phyloP scores from a whole-genome alignment of 2,329 filamentous ascomycete genomes.

The Fusarium palustre region DNA sequence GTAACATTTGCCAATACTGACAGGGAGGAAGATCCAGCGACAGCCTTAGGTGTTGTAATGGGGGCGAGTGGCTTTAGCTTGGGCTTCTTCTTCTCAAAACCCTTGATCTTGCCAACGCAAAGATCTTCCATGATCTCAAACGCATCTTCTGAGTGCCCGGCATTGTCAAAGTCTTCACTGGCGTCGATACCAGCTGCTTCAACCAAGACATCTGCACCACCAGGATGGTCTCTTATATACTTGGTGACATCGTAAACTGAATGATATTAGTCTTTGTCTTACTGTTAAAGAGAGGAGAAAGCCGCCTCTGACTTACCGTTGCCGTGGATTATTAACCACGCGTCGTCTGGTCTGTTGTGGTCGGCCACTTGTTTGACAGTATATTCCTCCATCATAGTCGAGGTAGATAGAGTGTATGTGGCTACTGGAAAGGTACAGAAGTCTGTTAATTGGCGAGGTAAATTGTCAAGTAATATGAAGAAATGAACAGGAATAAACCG shows the following conservation, averaged over 20 bases:
- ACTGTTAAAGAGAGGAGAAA: accelerated
- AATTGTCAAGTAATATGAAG: too few relatives aligned
- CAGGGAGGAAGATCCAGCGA: accelerated
- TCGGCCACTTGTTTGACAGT: conserved; percentile 12
- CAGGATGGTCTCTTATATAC: conserved; percentile 71
- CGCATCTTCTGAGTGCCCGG: conserved; percentile 79
- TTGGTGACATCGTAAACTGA: conserved; percentile 70
- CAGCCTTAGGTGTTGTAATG: accelerated
- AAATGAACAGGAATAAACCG: neutral
- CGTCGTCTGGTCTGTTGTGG: neutral
- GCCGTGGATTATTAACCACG: conserved; percentile 12
- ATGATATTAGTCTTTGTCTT: too few relatives aligned
- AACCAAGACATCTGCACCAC: conserved; percentile 80
- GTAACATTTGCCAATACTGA: neutral
- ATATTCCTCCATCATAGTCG: neutral
- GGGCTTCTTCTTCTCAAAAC: conserved; percentile 33
- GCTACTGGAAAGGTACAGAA: neutral
- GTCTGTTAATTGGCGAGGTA: accelerated
- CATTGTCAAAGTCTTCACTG: conserved; percentile 84
- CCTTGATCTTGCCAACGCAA: conserved; percentile 54
- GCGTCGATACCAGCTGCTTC: conserved; percentile 83
- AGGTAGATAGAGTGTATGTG: accelerated
- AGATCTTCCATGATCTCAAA: conserved; percentile 56
- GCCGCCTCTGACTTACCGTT: neutral
- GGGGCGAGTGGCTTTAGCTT: conserved; percentile 27